A percentile compares a stretch with the other conserved stretches of the same genome.
Conservation (phyloP, 768 basidiomycete genomes). For the Coprinopsis cinerea region DNA sequence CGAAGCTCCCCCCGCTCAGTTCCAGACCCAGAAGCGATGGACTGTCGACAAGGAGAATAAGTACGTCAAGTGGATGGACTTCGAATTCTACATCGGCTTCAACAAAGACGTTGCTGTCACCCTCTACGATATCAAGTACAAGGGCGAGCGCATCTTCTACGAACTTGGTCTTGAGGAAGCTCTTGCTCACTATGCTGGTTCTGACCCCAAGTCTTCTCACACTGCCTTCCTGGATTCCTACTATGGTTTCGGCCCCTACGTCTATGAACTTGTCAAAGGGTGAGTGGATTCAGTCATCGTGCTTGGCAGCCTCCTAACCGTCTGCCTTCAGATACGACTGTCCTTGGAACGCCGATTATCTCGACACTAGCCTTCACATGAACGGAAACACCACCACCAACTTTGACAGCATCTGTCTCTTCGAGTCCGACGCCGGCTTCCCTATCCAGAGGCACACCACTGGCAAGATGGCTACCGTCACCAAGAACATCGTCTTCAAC, state of each 20-base stretch:
- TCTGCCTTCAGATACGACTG: constrained; percentile 1
- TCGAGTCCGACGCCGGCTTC: constrained; percentile 4
- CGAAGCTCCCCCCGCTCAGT: constrained; percentile 1
- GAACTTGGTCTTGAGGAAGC: constrained; percentile 5
- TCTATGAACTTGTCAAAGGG: constrained; percentile 2
- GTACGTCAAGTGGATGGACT: constrained; percentile 9
- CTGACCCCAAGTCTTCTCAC: constrained; percentile 1
- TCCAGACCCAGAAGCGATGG: constrained; percentile 5
- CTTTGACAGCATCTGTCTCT: constrained; percentile 2
- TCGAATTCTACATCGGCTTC: constrained; percentile 5
- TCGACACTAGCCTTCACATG: constrained; percentile 4
- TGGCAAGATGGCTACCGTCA: neutral
- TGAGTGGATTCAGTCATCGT: neutral
- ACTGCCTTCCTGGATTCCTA: constrained; percentile 2
- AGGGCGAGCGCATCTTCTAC: constrained; percentile 6
- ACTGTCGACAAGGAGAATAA: neutral
- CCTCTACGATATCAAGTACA: constrained; percentile 7
- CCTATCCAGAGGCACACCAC: constrained; percentile 2
- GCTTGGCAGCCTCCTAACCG: neutral
- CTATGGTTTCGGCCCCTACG: constrained; percentile 2
- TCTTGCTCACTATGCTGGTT: constrained; percentile 4
- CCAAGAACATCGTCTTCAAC: constrained; percentile 6
- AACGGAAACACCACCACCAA: constrained; percentile 2
- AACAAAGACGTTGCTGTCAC: constrained; percentile 4
- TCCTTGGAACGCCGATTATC: constrained; percentile 3